phyloP scores from a whole-genome alignment of 495 filamentous ascomycete genomes.

The Aspergillus nidulans region DNA sequence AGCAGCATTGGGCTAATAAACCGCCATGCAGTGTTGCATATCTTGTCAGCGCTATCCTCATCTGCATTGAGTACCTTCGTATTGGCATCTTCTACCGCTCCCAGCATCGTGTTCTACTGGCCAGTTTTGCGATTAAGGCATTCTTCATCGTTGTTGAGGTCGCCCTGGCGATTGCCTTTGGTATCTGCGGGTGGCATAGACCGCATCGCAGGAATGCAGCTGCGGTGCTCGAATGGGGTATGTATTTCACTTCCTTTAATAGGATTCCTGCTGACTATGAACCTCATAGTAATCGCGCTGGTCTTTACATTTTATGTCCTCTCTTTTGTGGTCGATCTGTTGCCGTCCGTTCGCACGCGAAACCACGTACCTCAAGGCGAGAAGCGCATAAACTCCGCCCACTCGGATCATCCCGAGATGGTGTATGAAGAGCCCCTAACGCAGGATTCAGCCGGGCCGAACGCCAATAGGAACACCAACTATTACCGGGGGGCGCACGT shows the following conservation, averaged over 20 bases:
- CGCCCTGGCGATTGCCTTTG: slow-evolving; percentile 64
- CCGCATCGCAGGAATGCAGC: slow-evolving; percentile 44
- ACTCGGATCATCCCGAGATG: slow-evolving; percentile 13
- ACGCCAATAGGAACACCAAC: slow-evolving; percentile 21
- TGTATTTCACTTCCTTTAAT: slow-evolving; percentile 2
- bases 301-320: slow-evolving; percentile 88
- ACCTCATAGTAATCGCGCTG: slow-evolving; percentile 65
- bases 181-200: slow-evolving; percentile 23
- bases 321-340: slow-evolving; percentile 82
- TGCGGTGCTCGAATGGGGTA: slow-evolving; percentile 69
- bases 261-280: not conserved
- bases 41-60: slow-evolving; percentile 73
- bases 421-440: slow-evolving; percentile 38
- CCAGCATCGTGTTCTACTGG: slow-evolving; percentile 63
- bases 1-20: not conserved
- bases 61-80: slow-evolving; percentile 83
- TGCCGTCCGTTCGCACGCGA: slow-evolving; percentile 70
- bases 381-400: slow-evolving; percentile 27
- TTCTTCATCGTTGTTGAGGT: slow-evolving; percentile 76
- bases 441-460: slow-evolving; percentile 34
- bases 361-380: slow-evolving; percentile 43
- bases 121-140: slow-evolving; percentile 79
- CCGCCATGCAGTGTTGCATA: slow-evolving; percentile 41
- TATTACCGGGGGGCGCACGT: slow-evolving; percentile 27
- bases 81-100: slow-evolving; percentile 69